phyloP scores from a whole-genome alignment of 257 asterid species.

The Leonotis leonurus region DNA sequence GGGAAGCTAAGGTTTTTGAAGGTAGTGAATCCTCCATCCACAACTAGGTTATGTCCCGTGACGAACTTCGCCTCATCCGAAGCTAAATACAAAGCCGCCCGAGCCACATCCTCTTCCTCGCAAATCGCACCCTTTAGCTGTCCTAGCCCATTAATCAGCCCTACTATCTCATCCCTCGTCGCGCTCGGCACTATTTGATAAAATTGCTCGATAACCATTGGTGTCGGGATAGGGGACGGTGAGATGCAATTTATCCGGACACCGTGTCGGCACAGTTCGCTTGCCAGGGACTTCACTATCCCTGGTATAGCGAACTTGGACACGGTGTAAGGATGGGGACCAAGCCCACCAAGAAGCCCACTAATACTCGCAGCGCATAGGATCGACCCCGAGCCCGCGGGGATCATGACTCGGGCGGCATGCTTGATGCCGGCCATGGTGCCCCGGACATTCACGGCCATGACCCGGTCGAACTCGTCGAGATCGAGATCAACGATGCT shows the following conservation, averaged over 20 bases:
- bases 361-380: conserved; percentile 28
- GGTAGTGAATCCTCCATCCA: conserved; percentile 34
- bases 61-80: conserved; percentile 31
- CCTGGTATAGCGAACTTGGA: conserved; percentile 25
- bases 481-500: conserved; percentile 24
- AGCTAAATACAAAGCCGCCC: conserved; percentile 28
- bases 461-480: conserved; percentile 22
- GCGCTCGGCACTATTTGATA: background rate
- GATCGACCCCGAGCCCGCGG: conserved; percentile 22
- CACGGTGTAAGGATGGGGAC: conserved; percentile 25
- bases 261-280: conserved; percentile 25
- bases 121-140: conserved; percentile 25
- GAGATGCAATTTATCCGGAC: conserved; percentile 31
- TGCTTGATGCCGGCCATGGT: conserved; percentile 23
- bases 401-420: conserved; percentile 29
- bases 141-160: conserved; percentile 14
- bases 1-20: conserved; percentile 25
- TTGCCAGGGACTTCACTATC: conserved; percentile 23
- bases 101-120: conserved; percentile 28
- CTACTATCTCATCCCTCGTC: conserved; percentile 4
- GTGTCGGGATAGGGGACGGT: conserved; percentile 25
- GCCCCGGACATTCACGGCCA: conserved; percentile 28
- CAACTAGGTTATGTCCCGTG: conserved; percentile 33
- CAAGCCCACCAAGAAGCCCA: conserved; percentile 31
- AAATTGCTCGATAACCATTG: conserved; percentile 23